A percentile compares a stretch with the other conserved stretches of the same genome.
These are phyloP conservation scores for Neonothopanus nambi DNA, from an alignment of 1,284 basidiomycete species.

Conservation along the genomic window DNA sequence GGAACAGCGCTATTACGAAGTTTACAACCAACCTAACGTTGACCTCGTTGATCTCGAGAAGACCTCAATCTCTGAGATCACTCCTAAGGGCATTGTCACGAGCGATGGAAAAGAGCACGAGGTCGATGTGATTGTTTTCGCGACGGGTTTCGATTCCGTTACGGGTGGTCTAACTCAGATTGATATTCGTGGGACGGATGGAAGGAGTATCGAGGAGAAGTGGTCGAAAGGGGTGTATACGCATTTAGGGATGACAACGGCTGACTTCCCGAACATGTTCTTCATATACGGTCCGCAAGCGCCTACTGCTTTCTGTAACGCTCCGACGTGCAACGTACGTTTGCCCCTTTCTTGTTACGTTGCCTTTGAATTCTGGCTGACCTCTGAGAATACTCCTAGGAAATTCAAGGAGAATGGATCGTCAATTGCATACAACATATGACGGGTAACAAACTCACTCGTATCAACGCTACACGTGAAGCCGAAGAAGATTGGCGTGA, in stretches of 20 bases:
- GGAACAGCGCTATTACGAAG: slow-evolving; percentile 26
- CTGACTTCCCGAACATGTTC: slow-evolving; percentile 27
- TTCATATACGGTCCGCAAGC: slow-evolving; percentile 26
- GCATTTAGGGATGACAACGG: slow-evolving; percentile 22
- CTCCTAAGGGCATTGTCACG: slow-evolving; percentile 21
- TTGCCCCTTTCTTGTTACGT: not conserved
- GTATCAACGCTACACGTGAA: slow-evolving; percentile 20
- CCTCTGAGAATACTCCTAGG: slow-evolving; percentile 11
- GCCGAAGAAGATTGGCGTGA: slow-evolving; percentile 21
- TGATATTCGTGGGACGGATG: slow-evolving; percentile 24
- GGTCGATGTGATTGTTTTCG: slow-evolving; percentile 24
- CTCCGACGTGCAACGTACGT: slow-evolving; percentile 23
- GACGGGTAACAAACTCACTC: slow-evolving; percentile 15
- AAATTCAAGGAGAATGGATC: slow-evolving; percentile 26
- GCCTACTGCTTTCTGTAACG: slow-evolving; percentile 26
- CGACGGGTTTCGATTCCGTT: slow-evolving; percentile 28
- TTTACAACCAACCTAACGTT: slow-evolving; percentile 27
- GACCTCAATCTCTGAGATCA: slow-evolving; percentile 22
- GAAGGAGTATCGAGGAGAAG: slow-evolving; percentile 21
- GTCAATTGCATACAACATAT: slow-evolving; percentile 22
- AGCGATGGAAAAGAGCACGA: slow-evolving; percentile 24
- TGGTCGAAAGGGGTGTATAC: slow-evolving; percentile 25
- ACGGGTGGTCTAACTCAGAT: slow-evolving; percentile 26
- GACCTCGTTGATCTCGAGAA: slow-evolving; percentile 24
- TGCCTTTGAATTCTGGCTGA: not conserved